Percentiles rank a stretch among this genome's conserved stretches.
Conservation (phyloP, 345 rosid species). For the Conringia planisiliqua region DNA sequence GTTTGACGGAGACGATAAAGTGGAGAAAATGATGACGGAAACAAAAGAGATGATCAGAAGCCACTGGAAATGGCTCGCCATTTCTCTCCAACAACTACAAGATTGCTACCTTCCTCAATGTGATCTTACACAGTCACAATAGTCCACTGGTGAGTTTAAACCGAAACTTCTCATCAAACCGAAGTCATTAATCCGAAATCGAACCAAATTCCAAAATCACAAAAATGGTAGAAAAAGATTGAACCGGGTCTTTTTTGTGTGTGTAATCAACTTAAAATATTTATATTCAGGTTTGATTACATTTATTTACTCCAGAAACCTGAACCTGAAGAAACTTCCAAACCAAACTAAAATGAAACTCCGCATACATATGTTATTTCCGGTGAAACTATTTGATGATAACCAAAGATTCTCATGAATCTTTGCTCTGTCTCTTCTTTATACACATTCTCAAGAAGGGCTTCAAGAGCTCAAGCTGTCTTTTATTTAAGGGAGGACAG, state of each 20-base stretch:
- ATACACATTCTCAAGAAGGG: not conserved
- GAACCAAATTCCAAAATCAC: not conserved
- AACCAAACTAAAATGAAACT: not conserved
- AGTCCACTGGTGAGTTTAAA: not conserved
- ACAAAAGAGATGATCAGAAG: slow-evolving; percentile 13
- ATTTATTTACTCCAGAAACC: not conserved
- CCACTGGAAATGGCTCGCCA: slow-evolving; percentile 32
- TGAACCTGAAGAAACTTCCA: not conserved
- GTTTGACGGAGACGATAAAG: not conserved
- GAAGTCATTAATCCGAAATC: not conserved
- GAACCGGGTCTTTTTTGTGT: not conserved
- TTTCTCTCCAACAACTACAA: slow-evolving; percentile 3
- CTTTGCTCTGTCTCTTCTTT: not conserved
- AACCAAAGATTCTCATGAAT: not conserved
- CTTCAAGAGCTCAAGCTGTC: not conserved
- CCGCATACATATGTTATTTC: not conserved
- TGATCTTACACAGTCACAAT: not conserved
- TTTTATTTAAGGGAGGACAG: not conserved
- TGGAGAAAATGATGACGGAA: slow-evolving; percentile 18
- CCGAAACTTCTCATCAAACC: not conserved
- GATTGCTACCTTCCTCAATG: not conserved
- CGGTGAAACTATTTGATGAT: not conserved
- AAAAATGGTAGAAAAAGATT: not conserved
- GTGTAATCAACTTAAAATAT: not conserved
- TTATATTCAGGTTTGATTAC: not conserved